Evolutionary conservation across 148 eudicot species (phyloP).

Genomic region (Beta vulgaris): DNA sequence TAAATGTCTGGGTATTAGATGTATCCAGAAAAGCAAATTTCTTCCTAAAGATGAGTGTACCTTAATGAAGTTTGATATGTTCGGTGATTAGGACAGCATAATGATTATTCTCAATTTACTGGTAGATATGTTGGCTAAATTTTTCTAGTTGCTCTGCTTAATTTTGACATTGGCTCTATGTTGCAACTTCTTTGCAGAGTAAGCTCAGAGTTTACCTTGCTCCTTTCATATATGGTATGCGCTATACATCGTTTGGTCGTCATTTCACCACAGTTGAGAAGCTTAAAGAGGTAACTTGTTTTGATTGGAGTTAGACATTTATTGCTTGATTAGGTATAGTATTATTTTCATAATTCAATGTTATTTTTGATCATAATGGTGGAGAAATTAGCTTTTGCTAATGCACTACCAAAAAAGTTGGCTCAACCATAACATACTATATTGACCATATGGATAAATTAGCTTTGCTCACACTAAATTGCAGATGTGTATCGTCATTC

Average conservation of each 20-base stretch:
- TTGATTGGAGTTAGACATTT: not conserved
- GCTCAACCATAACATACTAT: not conserved
- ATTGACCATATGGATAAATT: no score
- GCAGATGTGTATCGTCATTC: no score
- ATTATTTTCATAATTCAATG: not conserved
- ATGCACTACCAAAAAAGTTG: not conserved
- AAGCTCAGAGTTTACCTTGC: conserved; percentile 74
- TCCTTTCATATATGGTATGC: conserved; percentile 79
- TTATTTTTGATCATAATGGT: not conserved
- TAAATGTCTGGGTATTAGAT: not conserved
- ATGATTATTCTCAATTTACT: not conserved
- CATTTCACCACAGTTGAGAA: conserved; percentile 79
- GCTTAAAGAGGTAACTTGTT: conserved; percentile 59
- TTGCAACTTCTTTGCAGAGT: conserved; percentile 39
- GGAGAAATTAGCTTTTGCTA: not conserved
- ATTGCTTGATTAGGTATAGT: not conserved
- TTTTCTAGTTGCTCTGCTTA: not conserved
- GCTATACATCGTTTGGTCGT: conserved; percentile 91
- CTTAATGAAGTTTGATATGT: not conserved
- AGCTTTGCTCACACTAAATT: no score
- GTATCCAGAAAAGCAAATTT: not conserved
- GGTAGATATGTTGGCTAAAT: not conserved
- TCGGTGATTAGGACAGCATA: not conserved
- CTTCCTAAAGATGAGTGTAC: not conserved
- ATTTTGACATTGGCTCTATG: not conserved